phyloP scores from a whole-genome alignment of 768 basidiomycete genomes.

The Lactarius tabidus region DNA sequence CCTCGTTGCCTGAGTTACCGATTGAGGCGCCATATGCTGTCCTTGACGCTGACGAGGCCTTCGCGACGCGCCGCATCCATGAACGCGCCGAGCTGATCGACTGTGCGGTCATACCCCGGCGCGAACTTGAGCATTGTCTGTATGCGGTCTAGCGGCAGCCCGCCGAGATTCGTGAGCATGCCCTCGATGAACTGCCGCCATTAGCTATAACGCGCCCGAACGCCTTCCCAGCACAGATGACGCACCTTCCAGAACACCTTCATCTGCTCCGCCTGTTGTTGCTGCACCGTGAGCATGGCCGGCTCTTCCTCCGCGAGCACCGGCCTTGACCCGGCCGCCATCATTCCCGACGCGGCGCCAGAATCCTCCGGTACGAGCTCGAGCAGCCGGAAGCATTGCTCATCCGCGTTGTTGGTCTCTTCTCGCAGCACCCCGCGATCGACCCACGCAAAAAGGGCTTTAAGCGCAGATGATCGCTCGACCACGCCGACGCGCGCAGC shows the following conservation, averaged over 20 bases:
- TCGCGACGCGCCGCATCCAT: slow-evolving; percentile 80
- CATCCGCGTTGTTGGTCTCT: slow-evolving; percentile 41
- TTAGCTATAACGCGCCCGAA: neutral
- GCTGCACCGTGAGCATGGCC: slow-evolving; percentile 54
- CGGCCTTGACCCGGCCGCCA: slow-evolving; percentile 12
- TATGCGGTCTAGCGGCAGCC: slow-evolving; percentile 74
- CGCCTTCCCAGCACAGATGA: slow-evolving; percentile 15
- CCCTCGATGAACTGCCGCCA: slow-evolving; percentile 71
- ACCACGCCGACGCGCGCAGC: slow-evolving; percentile 58
- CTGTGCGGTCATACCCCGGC: slow-evolving; percentile 72
- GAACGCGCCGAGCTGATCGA: slow-evolving; percentile 74
- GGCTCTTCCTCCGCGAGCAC: slow-evolving; percentile 43
- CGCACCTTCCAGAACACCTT: slow-evolving; percentile 81
- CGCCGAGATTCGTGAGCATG: slow-evolving; percentile 84
- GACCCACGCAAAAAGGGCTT: slow-evolving; percentile 79
- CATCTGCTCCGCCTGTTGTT: slow-evolving; percentile 84
- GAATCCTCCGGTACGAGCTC: slow-evolving; percentile 51
- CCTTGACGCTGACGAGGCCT: slow-evolving; percentile 64
- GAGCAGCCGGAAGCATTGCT: slow-evolving; percentile 52
- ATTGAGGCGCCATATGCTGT: slow-evolving; percentile 65
- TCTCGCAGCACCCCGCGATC: slow-evolving; percentile 79
- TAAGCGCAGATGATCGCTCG: slow-evolving; percentile 60
- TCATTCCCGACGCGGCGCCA: neutral
- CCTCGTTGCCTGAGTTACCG: slow-evolving; percentile 17
- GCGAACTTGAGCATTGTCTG: slow-evolving; percentile 85